Conservation (phyloP, 2,329 filamentous ascomycete genomes). For the Cladophialophora carrionii region DNA sequence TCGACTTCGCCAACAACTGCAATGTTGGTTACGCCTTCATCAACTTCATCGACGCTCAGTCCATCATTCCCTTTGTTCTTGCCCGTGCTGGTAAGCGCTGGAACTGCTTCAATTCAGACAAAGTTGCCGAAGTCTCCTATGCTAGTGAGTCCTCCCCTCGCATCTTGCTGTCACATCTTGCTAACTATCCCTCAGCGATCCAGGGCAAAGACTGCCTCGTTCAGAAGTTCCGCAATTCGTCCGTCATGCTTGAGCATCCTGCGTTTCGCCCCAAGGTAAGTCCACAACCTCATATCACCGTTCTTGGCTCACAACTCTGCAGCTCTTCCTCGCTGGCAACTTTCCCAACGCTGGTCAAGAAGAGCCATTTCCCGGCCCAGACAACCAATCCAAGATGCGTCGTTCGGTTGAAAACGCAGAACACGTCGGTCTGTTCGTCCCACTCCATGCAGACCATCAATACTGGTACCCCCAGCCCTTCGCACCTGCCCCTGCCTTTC, state of each 20-base stretch:
- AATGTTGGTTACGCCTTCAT: constrained; percentile 97
- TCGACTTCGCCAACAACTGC: constrained; percentile 82
- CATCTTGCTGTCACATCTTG: constrained; percentile 5
- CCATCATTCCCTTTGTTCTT: constrained; percentile 60
- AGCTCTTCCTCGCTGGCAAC: constrained; percentile 59
- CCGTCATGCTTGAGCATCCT: constrained; percentile 84
- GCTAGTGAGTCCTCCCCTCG: constrained; percentile 67
- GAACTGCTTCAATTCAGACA: constrained; percentile 80
- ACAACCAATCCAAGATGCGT: constrained; percentile 86
- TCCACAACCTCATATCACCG: background rate
- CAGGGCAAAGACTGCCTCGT: constrained; percentile 90
- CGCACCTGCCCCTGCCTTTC: background rate
- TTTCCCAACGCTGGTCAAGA: constrained; percentile 67
- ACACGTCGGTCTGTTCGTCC: constrained; percentile 67
- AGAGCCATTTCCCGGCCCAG: constrained; percentile 73
- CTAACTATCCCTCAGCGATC: constrained; percentile 62
- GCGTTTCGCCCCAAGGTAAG: constrained; percentile 81
- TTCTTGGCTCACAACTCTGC: constrained; percentile 13
- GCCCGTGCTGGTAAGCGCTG: constrained; percentile 72
- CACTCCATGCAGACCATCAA: background rate
- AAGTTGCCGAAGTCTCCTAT: constrained; percentile 88
- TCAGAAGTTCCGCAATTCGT: constrained; percentile 95
- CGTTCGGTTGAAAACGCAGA: constrained; percentile 85
- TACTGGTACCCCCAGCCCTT: background rate
- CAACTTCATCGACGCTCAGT: constrained; percentile 72